A percentile compares a stretch with the other conserved stretches of the same genome.
phyloP scores from a whole-genome alignment of 257 asterid species.

The Salvia splendens region DNA sequence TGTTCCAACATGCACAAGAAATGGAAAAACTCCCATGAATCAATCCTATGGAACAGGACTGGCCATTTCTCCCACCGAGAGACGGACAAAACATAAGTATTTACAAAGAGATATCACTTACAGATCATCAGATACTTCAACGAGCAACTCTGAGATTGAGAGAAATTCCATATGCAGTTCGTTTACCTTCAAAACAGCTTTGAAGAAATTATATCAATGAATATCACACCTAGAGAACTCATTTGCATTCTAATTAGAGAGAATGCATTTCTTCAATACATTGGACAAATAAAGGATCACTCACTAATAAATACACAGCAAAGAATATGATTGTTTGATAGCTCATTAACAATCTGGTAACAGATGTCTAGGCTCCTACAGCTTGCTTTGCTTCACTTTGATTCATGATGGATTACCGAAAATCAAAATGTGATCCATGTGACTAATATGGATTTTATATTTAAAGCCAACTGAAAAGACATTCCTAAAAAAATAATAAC shows the following conservation, averaged over 20 bases:
- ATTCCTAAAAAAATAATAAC: slow-evolving; percentile 6
- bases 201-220: slow-evolving; percentile 38
- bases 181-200: slow-evolving; percentile 76
- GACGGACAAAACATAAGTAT: slow-evolving; percentile 6
- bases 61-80: not conserved
- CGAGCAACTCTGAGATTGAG: slow-evolving; percentile 83
- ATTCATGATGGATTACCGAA: slow-evolving; percentile 14
- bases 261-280: slow-evolving; percentile 2
- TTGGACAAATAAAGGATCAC: not conserved
- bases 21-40: slow-evolving; percentile 15
- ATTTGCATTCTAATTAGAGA: not conserved
- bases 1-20: slow-evolving; percentile 47
- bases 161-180: slow-evolving; percentile 92
- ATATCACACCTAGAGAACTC: slow-evolving; percentile 1
- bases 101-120: slow-evolving; percentile 48
- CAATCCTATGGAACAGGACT: not conserved
- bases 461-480: slow-evolving; percentile 4
- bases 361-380: not conserved
- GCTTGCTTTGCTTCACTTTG: slow-evolving; percentile 29
- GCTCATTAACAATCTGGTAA: not conserved
- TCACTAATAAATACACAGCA: not conserved
- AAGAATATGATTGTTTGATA: not conserved
- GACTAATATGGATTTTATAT: slow-evolving; percentile 1
- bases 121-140: slow-evolving; percentile 93
- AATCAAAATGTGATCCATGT: slow-evolving; percentile 7